phyloP scores from a whole-genome alignment of 2,329 filamentous ascomycete genomes.

The Dendrostoma leiphaemia region DNA sequence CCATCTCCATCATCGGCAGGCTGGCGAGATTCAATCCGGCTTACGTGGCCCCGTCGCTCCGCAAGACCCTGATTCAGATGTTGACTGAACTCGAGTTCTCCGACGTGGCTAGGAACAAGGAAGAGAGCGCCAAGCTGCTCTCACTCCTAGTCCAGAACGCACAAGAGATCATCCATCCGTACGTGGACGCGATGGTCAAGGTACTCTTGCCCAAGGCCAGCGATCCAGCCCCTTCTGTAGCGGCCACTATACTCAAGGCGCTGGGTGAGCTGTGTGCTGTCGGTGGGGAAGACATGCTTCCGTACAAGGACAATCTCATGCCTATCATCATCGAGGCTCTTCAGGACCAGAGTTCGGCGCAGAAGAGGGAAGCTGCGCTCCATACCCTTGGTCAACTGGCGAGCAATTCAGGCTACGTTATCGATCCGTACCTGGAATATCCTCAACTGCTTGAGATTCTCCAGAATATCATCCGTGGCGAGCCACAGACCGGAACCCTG shows the following conservation, averaged over 20 bases:
- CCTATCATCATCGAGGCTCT: slow-evolving; percentile 90
- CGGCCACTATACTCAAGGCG: slow-evolving; percentile 90
- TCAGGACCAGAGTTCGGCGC: slow-evolving; percentile 87
- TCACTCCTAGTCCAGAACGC: slow-evolving; percentile 92
- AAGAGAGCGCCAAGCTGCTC: slow-evolving; percentile 91
- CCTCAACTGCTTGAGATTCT: slow-evolving; percentile 89
- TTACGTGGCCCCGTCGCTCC: slow-evolving; percentile 92
- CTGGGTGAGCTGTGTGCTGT: slow-evolving; percentile 93
- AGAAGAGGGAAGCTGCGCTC: slow-evolving; percentile 87
- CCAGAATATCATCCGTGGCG: slow-evolving; percentile 90
- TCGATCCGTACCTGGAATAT: slow-evolving; percentile 92
- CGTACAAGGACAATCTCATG: slow-evolving; percentile 91
- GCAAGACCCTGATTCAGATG: slow-evolving; percentile 93
- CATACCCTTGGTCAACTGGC: slow-evolving; percentile 89
- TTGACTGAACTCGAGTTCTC: slow-evolving; percentile 96
- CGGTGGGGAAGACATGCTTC: slow-evolving; percentile 88
- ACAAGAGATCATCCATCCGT: slow-evolving; percentile 89
- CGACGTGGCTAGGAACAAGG: slow-evolving; percentile 89
- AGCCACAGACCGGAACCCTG: slow-evolving; percentile 77
- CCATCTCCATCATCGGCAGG: slow-evolving; percentile 94
- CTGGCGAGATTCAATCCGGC: slow-evolving; percentile 89
- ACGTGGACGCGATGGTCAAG: slow-evolving; percentile 93
- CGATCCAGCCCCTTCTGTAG: slow-evolving; percentile 82
- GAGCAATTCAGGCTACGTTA: slow-evolving; percentile 96
- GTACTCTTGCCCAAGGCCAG: slow-evolving; percentile 91